A percentile compares a stretch with the other conserved stretches of the same genome.
These are phyloP conservation scores for Saraca asoca DNA, from an alignment of 331 rosid species.

Conservation along the genomic window DNA sequence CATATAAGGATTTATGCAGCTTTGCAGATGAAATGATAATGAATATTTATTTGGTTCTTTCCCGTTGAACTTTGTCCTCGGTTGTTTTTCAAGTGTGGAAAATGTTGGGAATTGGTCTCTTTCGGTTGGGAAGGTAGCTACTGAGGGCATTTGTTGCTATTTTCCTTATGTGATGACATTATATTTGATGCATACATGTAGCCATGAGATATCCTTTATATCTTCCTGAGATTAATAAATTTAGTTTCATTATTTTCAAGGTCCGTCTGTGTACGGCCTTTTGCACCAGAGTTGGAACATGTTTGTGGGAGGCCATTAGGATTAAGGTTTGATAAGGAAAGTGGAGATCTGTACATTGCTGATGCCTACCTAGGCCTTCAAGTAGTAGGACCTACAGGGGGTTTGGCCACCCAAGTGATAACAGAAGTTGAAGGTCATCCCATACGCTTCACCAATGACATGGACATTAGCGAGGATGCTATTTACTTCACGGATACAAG, in stretches of 20 bases:
- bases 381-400: conserved; percentile 81
- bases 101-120: neutral
- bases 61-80: neutral
- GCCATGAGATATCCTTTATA: neutral
- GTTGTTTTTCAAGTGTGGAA: no score
- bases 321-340: conserved; percentile 68
- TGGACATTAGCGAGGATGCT: conserved; percentile 74
- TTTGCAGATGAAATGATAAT: neutral
- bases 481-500: conserved; percentile 84
- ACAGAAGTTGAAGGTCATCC: conserved; percentile 73
- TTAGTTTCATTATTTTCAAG: conserved; percentile 42
- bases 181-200: conserved; percentile 9
- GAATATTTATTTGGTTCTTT: neutral
- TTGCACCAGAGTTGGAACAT: conserved; percentile 86
- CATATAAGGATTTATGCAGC: neutral
- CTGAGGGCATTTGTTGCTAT: neutral
- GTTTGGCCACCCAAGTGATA: conserved; percentile 66
- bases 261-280: conserved; percentile 66
- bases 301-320: conserved; percentile 93
- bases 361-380: conserved; percentile 90
- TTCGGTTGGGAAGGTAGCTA: neutral
- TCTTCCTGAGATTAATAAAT: conserved; percentile 12
- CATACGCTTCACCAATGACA: conserved; percentile 73
- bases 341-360: conserved; percentile 79
- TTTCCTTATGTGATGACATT: conserved; percentile 13